phyloP scores from a whole-genome alignment of 345 rosid species.

The Linum trigynum region DNA sequence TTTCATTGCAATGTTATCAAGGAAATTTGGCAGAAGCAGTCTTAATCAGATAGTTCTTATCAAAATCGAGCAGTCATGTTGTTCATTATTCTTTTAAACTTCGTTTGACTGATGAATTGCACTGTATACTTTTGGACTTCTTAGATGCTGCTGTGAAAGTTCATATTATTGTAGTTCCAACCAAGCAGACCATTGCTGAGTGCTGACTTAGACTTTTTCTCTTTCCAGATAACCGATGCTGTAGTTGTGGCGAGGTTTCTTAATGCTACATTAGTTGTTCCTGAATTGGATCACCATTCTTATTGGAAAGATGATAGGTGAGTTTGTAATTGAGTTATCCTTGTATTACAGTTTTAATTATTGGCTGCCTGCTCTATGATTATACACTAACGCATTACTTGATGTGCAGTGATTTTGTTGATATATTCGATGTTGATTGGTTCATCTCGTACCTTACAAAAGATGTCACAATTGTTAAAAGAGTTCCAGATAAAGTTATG shows the following conservation, averaged over 20 bases:
- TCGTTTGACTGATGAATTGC: neutral
- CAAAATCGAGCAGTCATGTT: neutral
- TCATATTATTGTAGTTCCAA: neutral
- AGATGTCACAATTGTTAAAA: constrained; percentile 86
- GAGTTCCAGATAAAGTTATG: constrained; percentile 91
- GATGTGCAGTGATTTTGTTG: constrained; percentile 74
- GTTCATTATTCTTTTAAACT: neutral
- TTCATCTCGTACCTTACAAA: constrained; percentile 81
- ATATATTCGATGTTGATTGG: constrained; percentile 85
- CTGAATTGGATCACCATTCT: constrained; percentile 93
- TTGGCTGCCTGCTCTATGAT: neutral
- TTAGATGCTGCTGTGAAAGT: neutral
- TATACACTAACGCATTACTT: constrained; percentile 3
- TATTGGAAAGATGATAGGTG: constrained; percentile 97
- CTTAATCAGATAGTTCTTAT: constrained; percentile 1
- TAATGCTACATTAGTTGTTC: constrained; percentile 89
- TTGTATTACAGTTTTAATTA: neutral
- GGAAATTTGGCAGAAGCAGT: constrained; percentile 11
- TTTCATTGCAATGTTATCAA: constrained; percentile 1
- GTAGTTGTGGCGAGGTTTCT: constrained; percentile 91
- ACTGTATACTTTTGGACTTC: neutral
- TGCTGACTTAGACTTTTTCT: constrained; percentile 1
- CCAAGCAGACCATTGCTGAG: neutral
- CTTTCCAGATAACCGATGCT: constrained; percentile 84
- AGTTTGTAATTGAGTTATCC: constrained; percentile 10